These are phyloP conservation scores for Pseudogymnoascus sp. DNA, from an alignment of 2,329 filamentous ascomycete genomes.

Conservation along the genomic window DNA sequence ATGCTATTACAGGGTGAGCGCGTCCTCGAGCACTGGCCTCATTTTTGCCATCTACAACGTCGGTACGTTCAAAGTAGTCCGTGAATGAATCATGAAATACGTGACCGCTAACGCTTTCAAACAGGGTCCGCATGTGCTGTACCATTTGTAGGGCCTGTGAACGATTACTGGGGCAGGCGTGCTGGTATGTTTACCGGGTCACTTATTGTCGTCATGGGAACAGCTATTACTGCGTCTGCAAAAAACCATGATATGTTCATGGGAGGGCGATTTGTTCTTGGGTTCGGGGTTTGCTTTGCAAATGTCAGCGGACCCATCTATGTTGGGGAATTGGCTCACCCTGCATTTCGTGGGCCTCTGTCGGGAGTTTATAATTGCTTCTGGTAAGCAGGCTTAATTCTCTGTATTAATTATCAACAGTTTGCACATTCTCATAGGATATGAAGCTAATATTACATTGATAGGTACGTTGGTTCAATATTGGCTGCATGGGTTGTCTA, in stretches of 20 bases:
- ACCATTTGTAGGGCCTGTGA: constrained; percentile 46
- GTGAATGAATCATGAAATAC: no score
- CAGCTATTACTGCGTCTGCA: background rate
- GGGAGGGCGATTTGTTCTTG: background rate
- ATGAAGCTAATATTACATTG: background rate
- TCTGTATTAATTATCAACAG: no score
- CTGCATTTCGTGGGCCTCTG: constrained; percentile 2
- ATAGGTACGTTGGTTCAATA: background rate
- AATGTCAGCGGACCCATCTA: constrained; percentile 6
- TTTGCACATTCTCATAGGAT: no score
- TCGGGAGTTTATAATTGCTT: constrained; percentile 12
- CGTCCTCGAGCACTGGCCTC: background rate
- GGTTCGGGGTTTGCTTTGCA: background rate
- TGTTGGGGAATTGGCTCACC: constrained; percentile 12
- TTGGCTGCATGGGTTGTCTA: background rate
- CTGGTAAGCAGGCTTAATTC: background rate
- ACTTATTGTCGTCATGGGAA: background rate
- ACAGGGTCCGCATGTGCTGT: constrained; percentile 41
- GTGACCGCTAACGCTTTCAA: no score
- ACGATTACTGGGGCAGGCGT: constrained; percentile 42
- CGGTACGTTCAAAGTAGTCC: constrained; percentile 25
- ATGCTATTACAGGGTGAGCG: no score
- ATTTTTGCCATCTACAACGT: constrained; percentile 1
- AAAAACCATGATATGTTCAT: background rate
- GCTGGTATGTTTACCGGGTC: constrained; percentile 43